phyloP scores from a whole-genome alignment of 306 rosid genomes.

The Citrullus mucosospermus region DNA sequence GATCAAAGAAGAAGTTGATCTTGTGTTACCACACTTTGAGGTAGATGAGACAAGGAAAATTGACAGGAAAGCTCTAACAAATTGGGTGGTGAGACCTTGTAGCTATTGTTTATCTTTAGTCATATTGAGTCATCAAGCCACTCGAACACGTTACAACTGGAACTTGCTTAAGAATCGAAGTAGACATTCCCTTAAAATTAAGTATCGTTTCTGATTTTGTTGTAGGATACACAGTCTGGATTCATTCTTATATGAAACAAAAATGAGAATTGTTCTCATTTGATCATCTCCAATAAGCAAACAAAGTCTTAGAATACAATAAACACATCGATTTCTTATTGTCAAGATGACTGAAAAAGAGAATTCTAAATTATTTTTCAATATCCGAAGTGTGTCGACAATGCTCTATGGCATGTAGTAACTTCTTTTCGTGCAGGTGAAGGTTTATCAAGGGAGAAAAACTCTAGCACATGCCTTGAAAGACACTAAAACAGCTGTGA shows the following conservation, averaged over 20 bases:
- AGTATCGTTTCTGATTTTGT: background rate
- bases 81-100: conserved; percentile 67
- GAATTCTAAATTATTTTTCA: background rate
- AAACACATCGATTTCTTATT: background rate
- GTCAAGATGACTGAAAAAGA: background rate
- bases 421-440: conserved; percentile 38
- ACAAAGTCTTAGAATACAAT: background rate
- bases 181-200: background rate
- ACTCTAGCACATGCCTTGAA: conserved; percentile 70
- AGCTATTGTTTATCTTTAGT: background rate
- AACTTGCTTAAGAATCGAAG: background rate
- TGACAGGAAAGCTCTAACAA: conserved; percentile 52
- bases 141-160: background rate
- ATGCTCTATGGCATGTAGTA: background rate
- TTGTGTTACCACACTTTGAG: conserved; percentile 49
- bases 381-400: background rate
- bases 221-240: background rate
- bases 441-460: conserved; percentile 73
- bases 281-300: background rate
- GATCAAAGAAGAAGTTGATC: conserved; percentile 72
- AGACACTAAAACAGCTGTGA: conserved; percentile 89
- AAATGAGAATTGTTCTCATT: background rate
- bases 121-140: background rate
- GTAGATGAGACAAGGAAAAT: conserved; percentile 34
- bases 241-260: background rate